Percentiles rank a stretch among this genome's conserved stretches.
Conservation (phyloP, 2,329 filamentous ascomycete species). For the Diaporthe ampelina region DNA sequence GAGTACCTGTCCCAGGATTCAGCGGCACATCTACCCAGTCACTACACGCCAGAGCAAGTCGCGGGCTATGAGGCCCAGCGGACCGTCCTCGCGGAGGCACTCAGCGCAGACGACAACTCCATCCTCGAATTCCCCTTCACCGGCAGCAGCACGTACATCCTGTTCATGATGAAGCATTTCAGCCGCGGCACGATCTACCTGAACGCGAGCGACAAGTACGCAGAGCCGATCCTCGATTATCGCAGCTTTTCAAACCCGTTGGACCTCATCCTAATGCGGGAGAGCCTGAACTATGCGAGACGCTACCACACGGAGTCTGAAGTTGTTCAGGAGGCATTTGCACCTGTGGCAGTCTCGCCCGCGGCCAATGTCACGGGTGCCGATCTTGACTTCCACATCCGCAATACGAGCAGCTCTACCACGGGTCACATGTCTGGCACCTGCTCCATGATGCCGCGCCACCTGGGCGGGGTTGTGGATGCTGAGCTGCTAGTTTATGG, state of each 20-base stretch:
- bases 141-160: neutral
- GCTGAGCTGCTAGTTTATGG: conserved; percentile 29
- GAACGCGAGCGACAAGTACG: neutral
- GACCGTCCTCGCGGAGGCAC: neutral
- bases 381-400: neutral
- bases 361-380: neutral
- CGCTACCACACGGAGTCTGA: neutral
- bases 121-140: neutral
- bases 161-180: neutral
- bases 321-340: neutral
- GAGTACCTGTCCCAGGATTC: neutral
- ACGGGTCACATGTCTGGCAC: neutral
- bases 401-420: neutral
- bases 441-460: conserved; percentile 31
- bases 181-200: neutral
- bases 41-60: neutral
- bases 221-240: neutral
- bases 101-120: neutral
- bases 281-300: neutral
- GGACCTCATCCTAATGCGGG: neutral
- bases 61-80: neutral
- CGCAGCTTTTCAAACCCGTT: neutral
- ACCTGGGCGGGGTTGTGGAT: conserved; percentile 33
- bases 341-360: neutral
- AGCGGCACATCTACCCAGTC: neutral